These are phyloP conservation scores for Trichophyton rubrum DNA, from an alignment of 2,329 filamentous ascomycete genomes.

Conservation along the genomic window DNA sequence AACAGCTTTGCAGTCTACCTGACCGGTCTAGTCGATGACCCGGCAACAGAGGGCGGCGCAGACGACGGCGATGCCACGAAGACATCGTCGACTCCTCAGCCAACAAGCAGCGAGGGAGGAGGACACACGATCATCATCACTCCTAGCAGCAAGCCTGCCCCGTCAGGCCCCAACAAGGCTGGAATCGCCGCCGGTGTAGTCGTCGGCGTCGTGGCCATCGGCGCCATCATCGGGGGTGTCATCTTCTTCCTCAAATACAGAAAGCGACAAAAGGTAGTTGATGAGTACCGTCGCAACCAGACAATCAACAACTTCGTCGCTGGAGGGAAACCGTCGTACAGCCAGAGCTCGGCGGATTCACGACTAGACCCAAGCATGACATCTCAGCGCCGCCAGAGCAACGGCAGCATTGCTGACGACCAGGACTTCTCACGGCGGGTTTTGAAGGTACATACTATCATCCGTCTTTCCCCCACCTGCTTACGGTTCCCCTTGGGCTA, in stretches of 20 bases:
- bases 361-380: slow-evolving; percentile 74
- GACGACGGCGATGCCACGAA: slow-evolving; percentile 23
- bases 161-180: slow-evolving; percentile 52
- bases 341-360: slow-evolving; percentile 62
- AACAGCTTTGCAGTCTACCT: slow-evolving; percentile 41
- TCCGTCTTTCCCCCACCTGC: neutral
- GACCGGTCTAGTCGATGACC: slow-evolving; percentile 35
- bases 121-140: slow-evolving; percentile 18
- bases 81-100: slow-evolving; percentile 33
- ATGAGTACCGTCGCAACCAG: slow-evolving; percentile 71
- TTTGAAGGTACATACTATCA: slow-evolving; percentile 54
- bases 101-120: slow-evolving; percentile 22
- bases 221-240: slow-evolving; percentile 52
- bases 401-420: slow-evolving; percentile 93
- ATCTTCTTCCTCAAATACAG: slow-evolving; percentile 66
- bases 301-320: slow-evolving; percentile 59
- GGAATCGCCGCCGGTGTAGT: slow-evolving; percentile 82
- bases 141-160: slow-evolving; percentile 13
- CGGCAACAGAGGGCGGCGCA: slow-evolving; percentile 17
- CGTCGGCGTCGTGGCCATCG: slow-evolving; percentile 61
- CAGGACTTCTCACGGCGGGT: slow-evolving; percentile 94
- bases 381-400: slow-evolving; percentile 72
- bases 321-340: slow-evolving; percentile 46
- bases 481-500: neutral
- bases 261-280: slow-evolving; percentile 64